Evolutionary conservation across 2,329 filamentous ascomycete species (phyloP).

Genomic region (Cladosporium oxysporum): DNA sequence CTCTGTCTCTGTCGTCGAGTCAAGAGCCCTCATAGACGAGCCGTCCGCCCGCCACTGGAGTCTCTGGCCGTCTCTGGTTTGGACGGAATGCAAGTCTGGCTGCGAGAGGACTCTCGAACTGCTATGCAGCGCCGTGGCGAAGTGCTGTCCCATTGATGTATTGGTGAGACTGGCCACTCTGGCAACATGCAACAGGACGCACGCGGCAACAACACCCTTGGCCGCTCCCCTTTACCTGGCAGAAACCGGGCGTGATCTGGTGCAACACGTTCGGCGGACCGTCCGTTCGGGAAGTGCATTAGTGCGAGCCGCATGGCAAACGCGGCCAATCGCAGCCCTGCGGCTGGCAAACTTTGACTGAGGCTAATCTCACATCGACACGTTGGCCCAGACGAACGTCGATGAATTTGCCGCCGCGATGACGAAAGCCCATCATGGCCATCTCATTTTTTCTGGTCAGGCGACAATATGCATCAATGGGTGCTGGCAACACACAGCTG

Average conservation of each 20-base stretch:
- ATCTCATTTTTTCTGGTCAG: background rate
- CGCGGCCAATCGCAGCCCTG: background rate
- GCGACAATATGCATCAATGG: background rate
- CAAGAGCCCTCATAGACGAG: slow-evolving; percentile 15
- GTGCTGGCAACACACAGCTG: background rate
- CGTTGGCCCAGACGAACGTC: slow-evolving; percentile 20
- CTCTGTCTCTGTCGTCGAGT: slow-evolving; percentile 12
- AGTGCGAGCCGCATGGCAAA: slow-evolving; percentile 2
- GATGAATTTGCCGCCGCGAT: slow-evolving; percentile 1
- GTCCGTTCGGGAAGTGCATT: slow-evolving; percentile 11
- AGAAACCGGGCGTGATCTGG: background rate
- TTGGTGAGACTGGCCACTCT: background rate
- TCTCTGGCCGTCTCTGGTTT: background rate
- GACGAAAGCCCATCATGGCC: slow-evolving; percentile 13
- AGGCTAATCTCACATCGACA: slow-evolving; percentile 19
- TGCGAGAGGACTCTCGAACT: background rate
- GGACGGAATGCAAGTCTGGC: background rate
- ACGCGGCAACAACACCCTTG: background rate
- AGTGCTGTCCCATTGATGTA: background rate
- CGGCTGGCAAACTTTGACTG: slow-evolving; percentile 13
- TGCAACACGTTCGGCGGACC: slow-evolving; percentile 8
- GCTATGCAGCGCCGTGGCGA: background rate
- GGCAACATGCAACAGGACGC: background rate
- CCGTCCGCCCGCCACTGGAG: slow-evolving; percentile 3
- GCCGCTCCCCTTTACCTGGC: slow-evolving; percentile 2